These are phyloP conservation scores for Wickerhamiella kurtzmanii DNA, from an alignment of 805 yeast genomes.

Conservation along the genomic window DNA sequence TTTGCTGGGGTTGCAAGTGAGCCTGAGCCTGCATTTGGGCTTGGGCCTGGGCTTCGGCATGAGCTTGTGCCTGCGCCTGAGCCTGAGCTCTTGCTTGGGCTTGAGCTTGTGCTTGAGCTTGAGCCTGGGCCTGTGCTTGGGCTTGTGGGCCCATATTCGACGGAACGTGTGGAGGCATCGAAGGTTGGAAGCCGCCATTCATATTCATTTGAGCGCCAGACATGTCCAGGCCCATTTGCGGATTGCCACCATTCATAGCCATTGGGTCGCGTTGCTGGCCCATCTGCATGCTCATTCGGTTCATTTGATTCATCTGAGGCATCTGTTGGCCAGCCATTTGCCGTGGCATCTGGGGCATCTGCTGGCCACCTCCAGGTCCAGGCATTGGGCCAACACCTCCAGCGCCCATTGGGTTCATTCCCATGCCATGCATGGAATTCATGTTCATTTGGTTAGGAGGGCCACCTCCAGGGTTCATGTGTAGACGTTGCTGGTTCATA, in stretches of 20 bases:
- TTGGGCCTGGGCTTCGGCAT: slow-evolving; percentile 1
- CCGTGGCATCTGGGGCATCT: neutral
- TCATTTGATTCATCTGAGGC: neutral
- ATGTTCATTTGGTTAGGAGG: too few relatives aligned
- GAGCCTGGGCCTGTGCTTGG: too few relatives aligned
- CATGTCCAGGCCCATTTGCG: neutral
- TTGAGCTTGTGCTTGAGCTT: slow-evolving; percentile 1
- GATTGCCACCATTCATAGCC: neutral
- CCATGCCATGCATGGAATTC: neutral
- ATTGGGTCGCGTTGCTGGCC: neutral
- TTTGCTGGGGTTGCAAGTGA: neutral
- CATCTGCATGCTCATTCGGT: neutral
- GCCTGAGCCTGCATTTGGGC: neutral
- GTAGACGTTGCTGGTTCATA: neutral
- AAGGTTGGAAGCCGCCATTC: neutral
- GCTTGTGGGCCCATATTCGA: too few relatives aligned
- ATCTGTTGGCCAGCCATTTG: neutral
- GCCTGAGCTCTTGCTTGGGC: too few relatives aligned
- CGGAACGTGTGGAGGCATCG: too few relatives aligned
- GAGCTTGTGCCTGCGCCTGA: slow-evolving; percentile 1
- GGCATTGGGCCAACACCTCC: too few relatives aligned
- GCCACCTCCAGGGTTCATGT: too few relatives aligned
- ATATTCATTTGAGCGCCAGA: neutral
- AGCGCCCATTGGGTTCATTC: neutral
- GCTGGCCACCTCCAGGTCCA: neutral